Percentiles rank a stretch among this genome's conserved stretches.
These are phyloP conservation scores for Phaeotremella fagi DNA, from an alignment of 768 basidiomycete species.

Conservation along the genomic window DNA sequence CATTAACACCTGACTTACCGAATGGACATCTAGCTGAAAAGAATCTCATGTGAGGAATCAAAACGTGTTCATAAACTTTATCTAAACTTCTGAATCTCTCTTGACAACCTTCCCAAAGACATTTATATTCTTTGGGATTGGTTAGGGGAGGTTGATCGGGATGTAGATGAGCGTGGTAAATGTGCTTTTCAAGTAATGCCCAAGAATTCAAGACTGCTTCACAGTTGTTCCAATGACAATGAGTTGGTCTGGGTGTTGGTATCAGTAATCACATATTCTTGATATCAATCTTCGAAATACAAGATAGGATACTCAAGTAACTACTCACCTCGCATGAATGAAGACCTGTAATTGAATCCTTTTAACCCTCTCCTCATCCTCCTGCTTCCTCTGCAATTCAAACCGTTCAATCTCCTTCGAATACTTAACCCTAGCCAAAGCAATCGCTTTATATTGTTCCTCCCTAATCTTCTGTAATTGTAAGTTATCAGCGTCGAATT, in stretches of 20 bases:
- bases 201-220: conserved; percentile 36
- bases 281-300: background rate
- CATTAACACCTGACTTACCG: too few relatives aligned
- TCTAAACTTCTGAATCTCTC: conserved; percentile 9
- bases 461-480: conserved; percentile 6
- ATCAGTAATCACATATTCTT: background rate
- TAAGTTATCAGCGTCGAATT: too few relatives aligned
- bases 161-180: conserved; percentile 32
- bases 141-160: background rate
- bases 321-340: conserved; percentile 36
- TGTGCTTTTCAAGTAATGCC: conserved; percentile 39
- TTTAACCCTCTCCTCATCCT: conserved; percentile 16
- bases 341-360: conserved; percentile 41
- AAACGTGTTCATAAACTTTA: conserved; percentile 26
- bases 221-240: conserved; percentile 31
- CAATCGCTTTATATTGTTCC: conserved; percentile 22
- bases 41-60: conserved; percentile 28
- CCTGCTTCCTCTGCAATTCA: background rate
- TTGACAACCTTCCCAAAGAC: conserved; percentile 26
- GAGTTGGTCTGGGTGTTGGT: conserved; percentile 24
- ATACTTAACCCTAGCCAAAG: conserved; percentile 13
- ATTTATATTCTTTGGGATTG: conserved; percentile 1
- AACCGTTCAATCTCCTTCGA: background rate
- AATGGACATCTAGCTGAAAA: conserved; percentile 41
- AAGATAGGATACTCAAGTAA: background rate